Evolutionary conservation across 805 yeast genomes (phyloP).

Genomic region (Starmerella apis): DNA sequence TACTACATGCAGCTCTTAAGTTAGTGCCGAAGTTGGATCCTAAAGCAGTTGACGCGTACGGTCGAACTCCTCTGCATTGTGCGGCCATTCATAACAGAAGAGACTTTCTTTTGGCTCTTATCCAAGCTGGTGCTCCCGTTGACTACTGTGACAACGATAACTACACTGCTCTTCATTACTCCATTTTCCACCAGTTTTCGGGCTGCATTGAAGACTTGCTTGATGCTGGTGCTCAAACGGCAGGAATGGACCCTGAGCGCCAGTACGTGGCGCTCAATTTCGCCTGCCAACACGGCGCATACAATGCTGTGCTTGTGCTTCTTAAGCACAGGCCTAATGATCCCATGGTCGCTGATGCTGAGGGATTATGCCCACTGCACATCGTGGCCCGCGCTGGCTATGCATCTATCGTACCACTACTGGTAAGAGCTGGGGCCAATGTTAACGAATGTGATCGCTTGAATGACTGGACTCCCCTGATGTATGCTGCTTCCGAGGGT

Average conservation of each 20-base stretch:
- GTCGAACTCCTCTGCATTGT: slow-evolving; percentile 77
- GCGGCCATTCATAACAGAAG: slow-evolving; percentile 52
- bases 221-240: slow-evolving; percentile 37
- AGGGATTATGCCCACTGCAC: slow-evolving; percentile 76
- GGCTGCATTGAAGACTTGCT: slow-evolving; percentile 44
- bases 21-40: slow-evolving; percentile 26
- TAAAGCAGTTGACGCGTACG: slow-evolving; percentile 35
- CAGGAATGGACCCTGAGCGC: slow-evolving; percentile 33
- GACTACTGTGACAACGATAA: slow-evolving; percentile 36
- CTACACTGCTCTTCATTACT: slow-evolving; percentile 68
- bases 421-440: slow-evolving; percentile 47
- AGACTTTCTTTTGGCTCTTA: slow-evolving; percentile 36
- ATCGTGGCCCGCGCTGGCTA: slow-evolving; percentile 81
- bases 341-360: slow-evolving; percentile 55
- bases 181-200: slow-evolving; percentile 59
- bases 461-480: slow-evolving; percentile 88
- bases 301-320: slow-evolving; percentile 54
- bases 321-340: slow-evolving; percentile 37
- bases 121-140: slow-evolving; percentile 34
- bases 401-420: slow-evolving; percentile 51
- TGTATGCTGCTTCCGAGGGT: slow-evolving; percentile 83
- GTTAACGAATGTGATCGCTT: slow-evolving; percentile 73
- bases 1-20: slow-evolving; percentile 29
- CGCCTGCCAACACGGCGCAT: slow-evolving; percentile 80
- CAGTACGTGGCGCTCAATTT: slow-evolving; percentile 56